Evolutionary conservation across 2,329 filamentous ascomycete genomes (phyloP), one percentile per base, ranked within the genome.

Genomic region (Talaromyces amestolkiae): DNA sequence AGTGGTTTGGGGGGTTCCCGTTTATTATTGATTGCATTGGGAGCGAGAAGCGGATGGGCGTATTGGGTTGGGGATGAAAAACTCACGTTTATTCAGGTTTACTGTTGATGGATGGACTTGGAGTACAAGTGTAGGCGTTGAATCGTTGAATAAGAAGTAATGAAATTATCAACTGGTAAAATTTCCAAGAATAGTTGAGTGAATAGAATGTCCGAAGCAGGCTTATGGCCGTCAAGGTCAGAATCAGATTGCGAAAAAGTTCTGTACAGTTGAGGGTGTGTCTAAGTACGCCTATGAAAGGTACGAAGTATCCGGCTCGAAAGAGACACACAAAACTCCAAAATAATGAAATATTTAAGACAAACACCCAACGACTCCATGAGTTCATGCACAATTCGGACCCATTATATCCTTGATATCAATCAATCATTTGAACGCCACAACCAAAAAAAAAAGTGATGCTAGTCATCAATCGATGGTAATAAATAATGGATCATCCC

Each of bases 401-500:
- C 39, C 27, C 35, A 53, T 53, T 19, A 62, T 35, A 43, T 43
- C 19, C 47, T 27, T 51, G 47, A 61, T 41, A 49, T 33, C 33
- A 41, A 43, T 41, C 24, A 19, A 24, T 54, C 11, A 31, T 33
- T 27, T 49, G 22, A 49, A 65, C 37, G 43, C 17, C 27, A 15
- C 11, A 37, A 24, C 53, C 31, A 11, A 2, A 7, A 2, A 7
- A 24, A 22, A 37, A 39, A n/a, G 31, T 11, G 37, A 56, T 56
- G 53, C 31, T 56, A 15, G 22, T 54, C 31, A 15, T 35, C 27
- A 54, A 19, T 45, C 13, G 15, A 43, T 11, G 31, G 27, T n/a
- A 15, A 22, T 19, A 24, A 45, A 9, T 10, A 17, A 51, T 24
- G 27, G 37, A 39, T 58, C 58, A 78, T 43, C 76, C 71, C 80